Evolutionary conservation across 1,139 yeast genomes (phyloP).

Genomic region (Candida labiduridarum): DNA sequence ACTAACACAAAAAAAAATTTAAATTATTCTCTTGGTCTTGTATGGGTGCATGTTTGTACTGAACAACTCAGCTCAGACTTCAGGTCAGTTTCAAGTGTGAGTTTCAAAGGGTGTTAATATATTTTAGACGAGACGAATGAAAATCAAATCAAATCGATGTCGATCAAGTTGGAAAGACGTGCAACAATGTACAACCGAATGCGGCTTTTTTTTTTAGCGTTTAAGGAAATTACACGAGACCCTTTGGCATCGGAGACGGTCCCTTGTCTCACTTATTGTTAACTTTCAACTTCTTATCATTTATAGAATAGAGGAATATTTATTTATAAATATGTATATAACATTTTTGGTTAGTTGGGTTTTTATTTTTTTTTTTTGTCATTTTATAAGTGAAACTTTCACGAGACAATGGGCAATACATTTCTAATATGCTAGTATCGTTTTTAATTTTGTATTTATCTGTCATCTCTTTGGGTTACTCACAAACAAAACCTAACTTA

Average conservation of each 20-base stretch:
- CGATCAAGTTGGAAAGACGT: neutral
- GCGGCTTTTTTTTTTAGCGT: neutral
- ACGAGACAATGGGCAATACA: neutral
- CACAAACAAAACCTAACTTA: constrained; percentile 20
- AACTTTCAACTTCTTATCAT: neutral
- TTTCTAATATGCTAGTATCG: constrained; percentile 1
- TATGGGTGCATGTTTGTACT: too few species aligned
- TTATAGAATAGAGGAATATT: constrained; percentile 5
- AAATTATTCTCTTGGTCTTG: too few species aligned
- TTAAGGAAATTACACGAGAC: neutral
- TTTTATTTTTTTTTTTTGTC: neutral
- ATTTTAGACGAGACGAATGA: neutral
- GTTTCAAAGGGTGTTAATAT: too few species aligned
- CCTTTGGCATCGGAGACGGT: too few species aligned
- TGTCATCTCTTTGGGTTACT: too few species aligned
- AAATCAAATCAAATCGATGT: neutral
- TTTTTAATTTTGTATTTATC: neutral
- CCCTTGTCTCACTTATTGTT: neutral
- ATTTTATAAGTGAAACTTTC: neutral
- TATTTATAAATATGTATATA: constrained; percentile 8
- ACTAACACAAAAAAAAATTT: too few species aligned
- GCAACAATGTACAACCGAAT: neutral
- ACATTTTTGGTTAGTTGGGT: too few species aligned
- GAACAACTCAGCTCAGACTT: too few species aligned
- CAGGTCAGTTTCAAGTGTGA: too few species aligned